These are phyloP conservation scores for Melaleuca alternifolia DNA, from an alignment of 345 rosid species.

Conservation along the genomic window DNA sequence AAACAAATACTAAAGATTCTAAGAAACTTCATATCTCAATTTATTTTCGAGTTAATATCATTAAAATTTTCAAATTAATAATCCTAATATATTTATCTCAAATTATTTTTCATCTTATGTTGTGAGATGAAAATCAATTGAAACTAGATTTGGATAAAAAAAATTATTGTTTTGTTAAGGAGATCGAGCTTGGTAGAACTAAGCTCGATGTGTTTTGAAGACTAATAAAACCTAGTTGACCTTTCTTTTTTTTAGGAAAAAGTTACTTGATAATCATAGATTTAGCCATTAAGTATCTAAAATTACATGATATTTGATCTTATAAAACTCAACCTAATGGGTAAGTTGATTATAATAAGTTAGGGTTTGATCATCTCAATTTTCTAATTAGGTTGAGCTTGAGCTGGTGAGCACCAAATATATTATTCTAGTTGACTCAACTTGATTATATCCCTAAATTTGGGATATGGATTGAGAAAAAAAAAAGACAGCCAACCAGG, in stretches of 20 bases:
- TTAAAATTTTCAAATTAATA: neutral
- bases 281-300: neutral
- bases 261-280: neutral
- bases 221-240: neutral
- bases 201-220: neutral
- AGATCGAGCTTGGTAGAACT: neutral
- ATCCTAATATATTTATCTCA: neutral
- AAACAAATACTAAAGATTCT: neutral
- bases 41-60: neutral
- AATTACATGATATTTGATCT: neutral
- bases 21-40: neutral
- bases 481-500: neutral
- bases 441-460: neutral
- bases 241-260: neutral
- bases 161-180: neutral
- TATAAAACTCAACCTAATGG: neutral
- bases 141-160: neutral
- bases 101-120: neutral
- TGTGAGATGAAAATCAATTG: neutral
- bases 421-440: neutral
- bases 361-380: neutral
- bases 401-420: neutral
- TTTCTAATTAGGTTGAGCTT: neutral
- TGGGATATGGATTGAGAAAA: neutral
- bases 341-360: neutral